Conservation (phyloP, 345 rosid species). For the Populus nigra region DNA sequence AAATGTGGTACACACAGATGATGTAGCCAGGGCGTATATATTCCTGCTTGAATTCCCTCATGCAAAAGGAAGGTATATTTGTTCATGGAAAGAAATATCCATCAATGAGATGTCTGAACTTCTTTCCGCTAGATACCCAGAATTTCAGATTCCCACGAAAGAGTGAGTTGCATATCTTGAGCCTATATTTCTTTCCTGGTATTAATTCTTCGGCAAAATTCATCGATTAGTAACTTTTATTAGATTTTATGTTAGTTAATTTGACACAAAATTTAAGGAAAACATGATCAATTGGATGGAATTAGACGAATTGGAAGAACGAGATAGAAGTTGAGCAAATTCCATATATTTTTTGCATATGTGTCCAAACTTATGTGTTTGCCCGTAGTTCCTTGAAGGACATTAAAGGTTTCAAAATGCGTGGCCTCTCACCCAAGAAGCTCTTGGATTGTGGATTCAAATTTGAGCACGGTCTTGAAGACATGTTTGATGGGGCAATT, state of each 20-base stretch:
- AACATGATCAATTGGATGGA: too few relatives aligned
- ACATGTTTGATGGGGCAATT: slow-evolving; percentile 44
- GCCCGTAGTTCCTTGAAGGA: slow-evolving; percentile 19
- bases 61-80: slow-evolving; percentile 52
- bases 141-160: slow-evolving; percentile 30
- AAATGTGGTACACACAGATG: slow-evolving; percentile 49
- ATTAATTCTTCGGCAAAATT: not conserved
- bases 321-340: too few relatives aligned
- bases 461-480: slow-evolving; percentile 37
- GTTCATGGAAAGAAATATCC: slow-evolving; percentile 38
- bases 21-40: slow-evolving; percentile 46
- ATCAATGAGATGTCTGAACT: slow-evolving; percentile 30
- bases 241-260: too few relatives aligned
- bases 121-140: slow-evolving; percentile 36
- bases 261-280: too few relatives aligned
- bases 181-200: not conserved
- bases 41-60: slow-evolving; percentile 42
- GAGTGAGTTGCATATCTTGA: slow-evolving; percentile 30
- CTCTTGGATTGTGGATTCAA: slow-evolving; percentile 44
- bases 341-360: not conserved
- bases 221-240: too few relatives aligned
- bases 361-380: not conserved
- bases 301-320: too few relatives aligned
- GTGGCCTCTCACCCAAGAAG: slow-evolving; percentile 43
- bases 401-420: not conserved